Percentiles rank a stretch among this genome's conserved stretches.
These are phyloP conservation scores for Casuarina cunninghamiana DNA, from an alignment of 306 rosid species.

Conservation along the genomic window DNA sequence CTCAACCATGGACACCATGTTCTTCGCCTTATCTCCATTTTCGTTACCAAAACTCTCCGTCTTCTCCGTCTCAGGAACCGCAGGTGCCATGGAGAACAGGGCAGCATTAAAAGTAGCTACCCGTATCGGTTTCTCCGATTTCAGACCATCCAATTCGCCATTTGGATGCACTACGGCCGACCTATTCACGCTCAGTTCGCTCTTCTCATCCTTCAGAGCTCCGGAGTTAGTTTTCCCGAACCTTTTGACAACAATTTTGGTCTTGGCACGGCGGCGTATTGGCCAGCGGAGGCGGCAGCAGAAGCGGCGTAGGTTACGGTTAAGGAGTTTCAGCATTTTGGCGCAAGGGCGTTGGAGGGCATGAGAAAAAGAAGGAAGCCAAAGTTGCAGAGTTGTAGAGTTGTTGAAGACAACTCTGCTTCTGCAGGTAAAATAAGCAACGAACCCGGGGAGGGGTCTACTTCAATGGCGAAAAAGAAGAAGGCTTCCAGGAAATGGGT, in stretches of 20 bases:
- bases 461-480: neutral
- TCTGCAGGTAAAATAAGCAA: conserved; percentile 15
- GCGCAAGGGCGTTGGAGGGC: conserved; percentile 24
- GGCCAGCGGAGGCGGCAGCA: conserved; percentile 64
- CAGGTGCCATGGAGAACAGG: conserved; percentile 88
- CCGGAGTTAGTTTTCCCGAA: conserved; percentile 36
- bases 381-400: conserved; percentile 35
- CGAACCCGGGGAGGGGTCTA: neutral
- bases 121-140: conserved; percentile 41
- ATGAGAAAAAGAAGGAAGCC: neutral
- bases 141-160: conserved; percentile 31
- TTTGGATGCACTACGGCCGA: conserved; percentile 54
- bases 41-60: conserved; percentile 22
- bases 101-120: conserved; percentile 95
- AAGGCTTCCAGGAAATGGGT: conserved; percentile 20
- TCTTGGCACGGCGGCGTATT: conserved; percentile 41
- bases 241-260: conserved; percentile 49
- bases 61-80: conserved; percentile 49
- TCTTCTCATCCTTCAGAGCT: conserved; percentile 18
- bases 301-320: conserved; percentile 58
- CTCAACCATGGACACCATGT: conserved; percentile 1
- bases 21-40: conserved; percentile 27
- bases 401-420: conserved; percentile 27
- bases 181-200: conserved; percentile 32
- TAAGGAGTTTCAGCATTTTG: conserved; percentile 61